Percentiles rank a stretch among this genome's conserved stretches.
phyloP scores from a whole-genome alignment of 139 green algal species.

The Spirogloea muscicola region DNA sequence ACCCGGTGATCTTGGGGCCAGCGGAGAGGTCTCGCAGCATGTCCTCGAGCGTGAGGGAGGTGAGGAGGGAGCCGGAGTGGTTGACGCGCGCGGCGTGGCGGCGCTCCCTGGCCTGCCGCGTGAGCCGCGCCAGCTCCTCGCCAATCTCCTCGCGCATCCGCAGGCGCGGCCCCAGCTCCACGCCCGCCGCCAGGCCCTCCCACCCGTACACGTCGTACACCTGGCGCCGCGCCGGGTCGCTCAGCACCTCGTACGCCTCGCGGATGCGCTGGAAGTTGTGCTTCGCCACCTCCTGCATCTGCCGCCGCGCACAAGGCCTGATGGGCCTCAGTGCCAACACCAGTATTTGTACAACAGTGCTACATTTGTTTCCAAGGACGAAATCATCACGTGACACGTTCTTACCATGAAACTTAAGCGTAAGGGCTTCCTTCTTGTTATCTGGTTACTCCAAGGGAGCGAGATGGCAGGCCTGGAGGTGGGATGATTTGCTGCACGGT shows the following conservation, averaged over 20 bases:
- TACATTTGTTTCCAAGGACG: too few species aligned
- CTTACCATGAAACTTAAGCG: too few species aligned
- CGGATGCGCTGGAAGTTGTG: slow-evolving; percentile 42
- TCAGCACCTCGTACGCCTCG: slow-evolving; percentile 50
- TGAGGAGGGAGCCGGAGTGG: slow-evolving; percentile 12
- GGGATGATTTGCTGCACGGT: too few species aligned
- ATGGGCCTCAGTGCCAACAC: too few species aligned
- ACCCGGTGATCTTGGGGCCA: not conserved
- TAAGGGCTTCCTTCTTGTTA: too few species aligned
- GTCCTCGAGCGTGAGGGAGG: slow-evolving; percentile 17
- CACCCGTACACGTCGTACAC: slow-evolving; percentile 55
- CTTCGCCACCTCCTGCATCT: slow-evolving; percentile 43
- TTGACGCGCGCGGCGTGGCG: not conserved
- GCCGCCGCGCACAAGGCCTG: too few species aligned
- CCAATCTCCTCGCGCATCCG: slow-evolving; percentile 45
- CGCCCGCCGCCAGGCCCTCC: slow-evolving; percentile 34
- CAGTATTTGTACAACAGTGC: too few species aligned
- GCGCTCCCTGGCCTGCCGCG: slow-evolving; percentile 16
- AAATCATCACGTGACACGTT: too few species aligned
- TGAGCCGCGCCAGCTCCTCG: slow-evolving; percentile 33
- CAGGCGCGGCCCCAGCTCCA: slow-evolving; percentile 31
- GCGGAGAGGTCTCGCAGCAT: not conserved
- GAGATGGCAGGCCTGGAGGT: too few species aligned
- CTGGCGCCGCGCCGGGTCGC: slow-evolving; percentile 26
- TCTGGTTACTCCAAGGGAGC: too few species aligned